Conservation (phyloP, 768 basidiomycete species). For the Suillus lakei region DNA sequence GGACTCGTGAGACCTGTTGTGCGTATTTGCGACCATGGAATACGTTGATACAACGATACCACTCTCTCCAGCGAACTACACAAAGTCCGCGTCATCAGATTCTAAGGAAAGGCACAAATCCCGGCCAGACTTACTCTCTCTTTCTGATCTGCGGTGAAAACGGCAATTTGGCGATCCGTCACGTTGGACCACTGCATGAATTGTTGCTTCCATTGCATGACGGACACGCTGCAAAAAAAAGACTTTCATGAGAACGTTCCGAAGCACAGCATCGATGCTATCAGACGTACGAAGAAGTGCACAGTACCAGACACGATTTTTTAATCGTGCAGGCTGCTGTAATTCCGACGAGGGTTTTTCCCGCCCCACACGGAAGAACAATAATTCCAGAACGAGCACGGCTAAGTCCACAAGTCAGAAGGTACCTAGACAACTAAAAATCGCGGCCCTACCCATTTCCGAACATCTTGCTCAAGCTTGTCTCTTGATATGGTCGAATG, state of each 20-base stretch:
- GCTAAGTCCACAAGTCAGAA: slow-evolving; percentile 44
- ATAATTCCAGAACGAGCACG: slow-evolving; percentile 98
- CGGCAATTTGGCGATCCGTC: slow-evolving; percentile 93
- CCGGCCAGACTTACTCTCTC: slow-evolving; percentile 69
- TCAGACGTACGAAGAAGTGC: slow-evolving; percentile 89
- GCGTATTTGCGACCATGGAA: slow-evolving; percentile 99
- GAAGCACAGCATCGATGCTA: background rate
- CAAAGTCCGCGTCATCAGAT: slow-evolving; percentile 10
- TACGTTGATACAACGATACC: slow-evolving; percentile 99
- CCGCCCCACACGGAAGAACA: slow-evolving; percentile 97
- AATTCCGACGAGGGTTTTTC: slow-evolving; percentile 99
- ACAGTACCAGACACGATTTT: slow-evolving; percentile 96
- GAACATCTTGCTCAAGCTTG: slow-evolving; percentile 99
- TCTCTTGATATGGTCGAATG: slow-evolving; percentile 98
- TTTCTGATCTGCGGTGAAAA: slow-evolving; percentile 97
- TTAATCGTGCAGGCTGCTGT: slow-evolving; percentile 99
- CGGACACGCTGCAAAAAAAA: slow-evolving; percentile 65
- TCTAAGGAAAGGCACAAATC: background rate
- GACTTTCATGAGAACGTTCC: slow-evolving; percentile 4
- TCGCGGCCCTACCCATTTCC: slow-evolving; percentile 81
- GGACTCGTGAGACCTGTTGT: slow-evolving; percentile 97
- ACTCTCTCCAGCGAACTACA: slow-evolving; percentile 92
- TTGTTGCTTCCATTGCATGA: slow-evolving; percentile 99
- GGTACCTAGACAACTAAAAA: background rate
- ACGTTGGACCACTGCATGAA: slow-evolving; percentile 99